These are phyloP conservation scores for Ascochyta viciae-villosae DNA, from an alignment of 2,329 filamentous ascomycete species.

Conservation along the genomic window DNA sequence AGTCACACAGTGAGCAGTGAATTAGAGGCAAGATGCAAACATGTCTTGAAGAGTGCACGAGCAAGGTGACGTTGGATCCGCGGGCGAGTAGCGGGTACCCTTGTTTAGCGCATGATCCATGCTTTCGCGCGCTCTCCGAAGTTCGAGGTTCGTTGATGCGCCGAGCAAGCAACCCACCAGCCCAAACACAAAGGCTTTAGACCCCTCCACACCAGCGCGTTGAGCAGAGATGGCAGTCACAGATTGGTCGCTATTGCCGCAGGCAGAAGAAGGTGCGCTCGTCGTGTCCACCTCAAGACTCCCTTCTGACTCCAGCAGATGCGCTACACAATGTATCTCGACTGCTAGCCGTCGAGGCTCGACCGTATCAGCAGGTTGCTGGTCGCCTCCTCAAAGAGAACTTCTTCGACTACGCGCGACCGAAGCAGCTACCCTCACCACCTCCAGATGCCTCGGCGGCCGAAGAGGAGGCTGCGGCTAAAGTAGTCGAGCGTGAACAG, in stretches of 20 bases:
- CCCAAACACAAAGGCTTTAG: background rate
- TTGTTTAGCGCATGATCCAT: slow-evolving; percentile 10
- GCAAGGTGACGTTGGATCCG: slow-evolving; percentile 19
- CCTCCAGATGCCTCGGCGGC: slow-evolving; percentile 65
- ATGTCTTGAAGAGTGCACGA: slow-evolving; percentile 4
- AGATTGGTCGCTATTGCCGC: slow-evolving; percentile 72
- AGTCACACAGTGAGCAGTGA: background rate
- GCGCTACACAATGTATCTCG: slow-evolving; percentile 82
- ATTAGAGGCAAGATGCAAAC: background rate
- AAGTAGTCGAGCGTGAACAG: slow-evolving; percentile 58
- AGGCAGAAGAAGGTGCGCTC: slow-evolving; percentile 67
- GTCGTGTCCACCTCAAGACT: background rate
- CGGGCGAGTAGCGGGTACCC: slow-evolving; percentile 8
- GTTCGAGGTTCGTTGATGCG: slow-evolving; percentile 1
- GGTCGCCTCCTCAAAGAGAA: slow-evolving; percentile 77
- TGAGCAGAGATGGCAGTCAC: slow-evolving; percentile 53
- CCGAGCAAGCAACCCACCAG: background rate
- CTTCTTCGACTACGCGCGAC: slow-evolving; percentile 65
- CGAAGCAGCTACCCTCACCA: slow-evolving; percentile 68
- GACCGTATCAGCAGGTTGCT: slow-evolving; percentile 87
- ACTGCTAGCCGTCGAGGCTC: slow-evolving; percentile 88
- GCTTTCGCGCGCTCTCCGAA: background rate
- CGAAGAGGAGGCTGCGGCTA: slow-evolving; percentile 54
- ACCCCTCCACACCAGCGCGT: background rate
- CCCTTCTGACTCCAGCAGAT: slow-evolving; percentile 55